Evolutionary conservation across 768 basidiomycete species (phyloP).

Genomic region (Pisolithus marmoratus): DNA sequence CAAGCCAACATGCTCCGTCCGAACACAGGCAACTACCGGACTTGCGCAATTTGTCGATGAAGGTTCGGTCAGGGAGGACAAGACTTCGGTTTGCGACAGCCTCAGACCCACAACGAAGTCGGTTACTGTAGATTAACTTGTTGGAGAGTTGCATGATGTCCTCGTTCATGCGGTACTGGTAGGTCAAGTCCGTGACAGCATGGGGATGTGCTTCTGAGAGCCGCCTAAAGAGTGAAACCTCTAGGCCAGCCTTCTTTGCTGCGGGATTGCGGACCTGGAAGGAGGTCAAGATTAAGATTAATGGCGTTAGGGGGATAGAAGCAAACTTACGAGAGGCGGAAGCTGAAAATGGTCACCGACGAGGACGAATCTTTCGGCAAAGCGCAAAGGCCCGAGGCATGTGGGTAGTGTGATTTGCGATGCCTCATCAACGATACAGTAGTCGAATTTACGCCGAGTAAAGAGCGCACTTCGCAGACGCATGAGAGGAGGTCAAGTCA

Average conservation of each 20-base stretch:
- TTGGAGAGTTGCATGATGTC: slow-evolving; percentile 94
- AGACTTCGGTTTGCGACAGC: slow-evolving; percentile 59
- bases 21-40: slow-evolving; percentile 24
- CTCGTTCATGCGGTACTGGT: slow-evolving; percentile 95
- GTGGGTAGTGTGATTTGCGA: slow-evolving; percentile 97
- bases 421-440: slow-evolving; percentile 97
- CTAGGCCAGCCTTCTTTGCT: slow-evolving; percentile 82
- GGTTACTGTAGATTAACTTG: slow-evolving; percentile 73
- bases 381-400: slow-evolving; percentile 87
- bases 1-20: slow-evolving; percentile 62
- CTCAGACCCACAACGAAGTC: slow-evolving; percentile 74
- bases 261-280: slow-evolving; percentile 70
- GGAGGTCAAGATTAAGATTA: neutral
- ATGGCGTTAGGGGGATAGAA: neutral
- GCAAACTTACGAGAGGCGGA: slow-evolving; percentile 71
- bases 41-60: slow-evolving; percentile 41
- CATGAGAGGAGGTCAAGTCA: slow-evolving; percentile 4
- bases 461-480: slow-evolving; percentile 69
- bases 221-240: slow-evolving; percentile 82
- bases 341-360: slow-evolving; percentile 98
- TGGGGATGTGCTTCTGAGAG: slow-evolving; percentile 84
- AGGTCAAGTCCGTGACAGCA: slow-evolving; percentile 76
- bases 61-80: slow-evolving; percentile 42
- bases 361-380: slow-evolving; percentile 85
- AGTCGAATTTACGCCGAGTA: slow-evolving; percentile 80